These are phyloP conservation scores for Tulasnella sp. DNA, from an alignment of 768 basidiomycete genomes.

Conservation along the genomic window DNA sequence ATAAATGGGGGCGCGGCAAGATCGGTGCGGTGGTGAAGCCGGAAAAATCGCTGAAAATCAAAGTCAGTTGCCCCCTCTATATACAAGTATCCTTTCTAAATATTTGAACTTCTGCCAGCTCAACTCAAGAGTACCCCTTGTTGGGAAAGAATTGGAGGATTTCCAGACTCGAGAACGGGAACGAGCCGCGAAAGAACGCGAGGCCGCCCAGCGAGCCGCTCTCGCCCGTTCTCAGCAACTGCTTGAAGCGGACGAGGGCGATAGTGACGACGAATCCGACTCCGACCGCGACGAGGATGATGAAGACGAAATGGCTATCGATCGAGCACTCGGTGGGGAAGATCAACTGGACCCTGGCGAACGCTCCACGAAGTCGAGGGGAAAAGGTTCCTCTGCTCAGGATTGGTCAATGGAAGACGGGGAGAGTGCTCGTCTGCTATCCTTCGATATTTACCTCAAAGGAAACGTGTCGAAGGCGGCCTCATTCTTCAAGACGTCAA, in stretches of 20 bases:
- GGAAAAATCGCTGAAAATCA: constrained; percentile 54
- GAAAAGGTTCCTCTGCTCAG: background rate
- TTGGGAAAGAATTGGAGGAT: constrained; percentile 77
- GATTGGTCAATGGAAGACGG: constrained; percentile 42
- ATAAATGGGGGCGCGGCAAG: constrained; percentile 80
- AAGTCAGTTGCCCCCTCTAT: constrained; percentile 33
- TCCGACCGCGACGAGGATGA: constrained; percentile 43
- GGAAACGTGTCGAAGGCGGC: constrained; percentile 76
- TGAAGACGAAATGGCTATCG: constrained; percentile 11
- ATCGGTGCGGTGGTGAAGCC: constrained; percentile 80
- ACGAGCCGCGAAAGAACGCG: constrained; percentile 55
- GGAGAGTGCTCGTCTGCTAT: constrained; percentile 57
- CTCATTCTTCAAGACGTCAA: constrained; percentile 73
- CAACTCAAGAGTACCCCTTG: constrained; percentile 77
- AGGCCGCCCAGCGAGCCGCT: constrained; percentile 74
- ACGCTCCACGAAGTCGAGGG: constrained; percentile 29
- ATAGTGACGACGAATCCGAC: constrained; percentile 43
- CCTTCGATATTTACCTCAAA: constrained; percentile 94
- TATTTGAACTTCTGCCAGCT: constrained; percentile 38
- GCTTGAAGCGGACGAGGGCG: constrained; percentile 84
- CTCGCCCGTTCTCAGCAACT: constrained; percentile 64
- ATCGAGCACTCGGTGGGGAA: constrained; percentile 20
- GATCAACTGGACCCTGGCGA: constrained; percentile 53
- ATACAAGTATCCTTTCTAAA: background rate
- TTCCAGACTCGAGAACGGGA: constrained; percentile 59